These are phyloP conservation scores for Colletotrichum tofieldiae DNA, from an alignment of 2,329 filamentous ascomycete genomes.

Conservation along the genomic window DNA sequence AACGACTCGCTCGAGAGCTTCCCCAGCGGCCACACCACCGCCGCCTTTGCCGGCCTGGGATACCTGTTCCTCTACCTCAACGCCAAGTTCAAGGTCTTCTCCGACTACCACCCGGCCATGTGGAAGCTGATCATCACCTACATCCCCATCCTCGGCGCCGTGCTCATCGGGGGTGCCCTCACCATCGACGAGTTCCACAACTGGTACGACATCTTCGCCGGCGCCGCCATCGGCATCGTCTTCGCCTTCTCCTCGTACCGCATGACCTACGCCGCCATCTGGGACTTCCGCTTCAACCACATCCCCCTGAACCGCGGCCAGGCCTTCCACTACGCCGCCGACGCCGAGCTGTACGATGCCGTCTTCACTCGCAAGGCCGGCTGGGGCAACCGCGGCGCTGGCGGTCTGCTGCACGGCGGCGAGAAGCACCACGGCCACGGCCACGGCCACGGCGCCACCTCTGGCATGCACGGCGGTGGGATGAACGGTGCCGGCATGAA, in stretches of 20 bases:
- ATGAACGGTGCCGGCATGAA: background rate
- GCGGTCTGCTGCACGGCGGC: conserved; percentile 46
- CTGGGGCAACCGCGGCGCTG: conserved; percentile 63
- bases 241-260: conserved; percentile 78
- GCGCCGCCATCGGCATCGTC: conserved; percentile 75
- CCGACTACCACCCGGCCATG: conserved; percentile 80
- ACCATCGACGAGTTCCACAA: conserved; percentile 84
- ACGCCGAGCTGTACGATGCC: conserved; percentile 66
- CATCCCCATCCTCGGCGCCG: conserved; percentile 77
- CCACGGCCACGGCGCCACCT: background rate
- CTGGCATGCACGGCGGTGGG: conserved; percentile 12
- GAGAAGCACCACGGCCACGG: conserved; percentile 35
- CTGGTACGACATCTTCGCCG: conserved; percentile 81
- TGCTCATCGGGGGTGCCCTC: conserved; percentile 77
- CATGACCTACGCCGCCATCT: conserved; percentile 78
- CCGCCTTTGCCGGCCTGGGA: conserved; percentile 80
- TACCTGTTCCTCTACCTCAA: conserved; percentile 83
- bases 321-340: conserved; percentile 67
- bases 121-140: conserved; percentile 80
- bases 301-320: conserved; percentile 73
- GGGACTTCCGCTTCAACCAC: conserved; percentile 78
- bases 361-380: conserved; percentile 73
- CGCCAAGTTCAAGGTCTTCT: conserved; percentile 83
- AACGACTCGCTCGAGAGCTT: conserved; percentile 80
- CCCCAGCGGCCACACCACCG: conserved; percentile 81